Evolutionary conservation across 176 grass and related monocot species (phyloP).

Genomic region (Paspalum vaginatum): DNA sequence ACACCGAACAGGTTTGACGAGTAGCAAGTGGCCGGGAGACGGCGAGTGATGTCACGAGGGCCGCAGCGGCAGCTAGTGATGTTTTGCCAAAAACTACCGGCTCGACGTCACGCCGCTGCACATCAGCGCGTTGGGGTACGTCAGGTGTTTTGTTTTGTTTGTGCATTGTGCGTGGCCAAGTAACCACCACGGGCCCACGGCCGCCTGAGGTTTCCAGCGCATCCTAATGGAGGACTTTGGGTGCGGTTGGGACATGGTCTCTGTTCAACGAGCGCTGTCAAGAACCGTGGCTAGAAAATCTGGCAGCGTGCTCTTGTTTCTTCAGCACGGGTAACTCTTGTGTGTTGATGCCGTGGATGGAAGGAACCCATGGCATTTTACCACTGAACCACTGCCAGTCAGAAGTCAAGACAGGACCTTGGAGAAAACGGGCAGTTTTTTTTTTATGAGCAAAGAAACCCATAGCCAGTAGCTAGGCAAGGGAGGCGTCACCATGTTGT

Average conservation of each 20-base stretch:
- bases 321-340: background rate
- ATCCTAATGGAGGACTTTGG: slow-evolving; percentile 32
- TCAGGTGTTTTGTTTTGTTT: background rate
- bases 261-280: background rate
- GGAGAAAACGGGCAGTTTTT: background rate
- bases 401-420: background rate
- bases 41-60: background rate
- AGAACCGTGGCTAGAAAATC: background rate
- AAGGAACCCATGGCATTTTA: background rate
- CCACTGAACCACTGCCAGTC: background rate
- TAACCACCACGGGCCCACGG: background rate
- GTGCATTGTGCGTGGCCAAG: background rate
- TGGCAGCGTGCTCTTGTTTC: background rate
- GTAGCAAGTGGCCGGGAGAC: slow-evolving; percentile 24
- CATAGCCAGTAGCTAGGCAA: background rate
- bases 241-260: slow-evolving; percentile 12
- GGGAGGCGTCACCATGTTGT: background rate
- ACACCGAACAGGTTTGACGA: slow-evolving; percentile 45
- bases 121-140: background rate
- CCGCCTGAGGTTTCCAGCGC: slow-evolving; percentile 2
- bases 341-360: background rate
- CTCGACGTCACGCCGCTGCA: background rate
- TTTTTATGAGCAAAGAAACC: background rate
- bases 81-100: background rate
- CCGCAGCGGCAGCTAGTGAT: too few relatives aligned